Base-by-base conservation (phyloP, 768 basidiomycete species). In the Lyophyllum semitale region DNA sequence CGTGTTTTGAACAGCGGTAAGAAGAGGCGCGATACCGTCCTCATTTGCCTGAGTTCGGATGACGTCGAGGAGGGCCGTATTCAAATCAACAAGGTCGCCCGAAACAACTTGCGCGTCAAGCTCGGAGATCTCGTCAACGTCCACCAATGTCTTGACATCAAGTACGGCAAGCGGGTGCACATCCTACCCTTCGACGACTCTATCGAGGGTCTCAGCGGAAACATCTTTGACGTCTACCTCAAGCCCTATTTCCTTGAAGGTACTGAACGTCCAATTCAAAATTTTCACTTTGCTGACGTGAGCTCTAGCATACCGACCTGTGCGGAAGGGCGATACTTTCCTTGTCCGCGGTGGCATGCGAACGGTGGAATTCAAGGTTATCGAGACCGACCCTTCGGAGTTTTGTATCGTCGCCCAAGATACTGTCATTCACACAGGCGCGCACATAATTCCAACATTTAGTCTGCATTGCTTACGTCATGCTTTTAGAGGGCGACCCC, bases 331-430 rank as follows among this genome's bases (percentile, higher is more conserved):
- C 50, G 97, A 99, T 70, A 98, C 96, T 20, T 99, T 99, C 89
- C 90, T 98, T 51, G 95, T 98, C 61, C 91, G 96, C 62, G 97
- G 97, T 65, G 96, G 95, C 57, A 96, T 97, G 91, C 82, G 96
- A 62, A 95, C 94, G 48, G 96, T 98, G 41, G 97, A 99, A 75
- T 99, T 99, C 82, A 99, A 99, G 74, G 93, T 98, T 50, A 89
- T 98, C 63, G 97, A 98, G 73, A 97, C 95, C 30, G 97, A 99
- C 71, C 97, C 97, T 0, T 83, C 95, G 27, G 97, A 98, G 66
- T 98, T 90, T 74, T 98, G 97, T 77, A 99, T 99, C 60, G 95
- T 99, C 38, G 96, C 97, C 0, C 97, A 98, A 70, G 97, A 99
- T 66, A 99, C 97, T 1, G 97, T 99, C 51, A 95, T 98, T 61